Percentiles rank a stretch among this genome's conserved stretches.
Conservation (phyloP, 805 yeast genomes). For the Metschnikowia orientalis region DNA sequence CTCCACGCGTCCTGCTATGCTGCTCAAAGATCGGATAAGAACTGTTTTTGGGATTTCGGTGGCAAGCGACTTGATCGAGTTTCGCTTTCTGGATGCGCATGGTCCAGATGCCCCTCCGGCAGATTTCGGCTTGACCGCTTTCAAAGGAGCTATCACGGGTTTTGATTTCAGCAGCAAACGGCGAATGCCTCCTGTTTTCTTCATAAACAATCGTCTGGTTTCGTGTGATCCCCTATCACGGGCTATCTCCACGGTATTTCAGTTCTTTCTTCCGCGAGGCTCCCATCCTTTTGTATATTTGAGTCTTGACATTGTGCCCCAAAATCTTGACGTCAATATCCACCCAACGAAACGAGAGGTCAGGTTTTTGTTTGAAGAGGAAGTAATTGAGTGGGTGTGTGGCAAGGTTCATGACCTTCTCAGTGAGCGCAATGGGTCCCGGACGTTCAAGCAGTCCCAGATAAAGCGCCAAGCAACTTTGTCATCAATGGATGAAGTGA, state of each 20-base stretch:
- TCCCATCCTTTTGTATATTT: conserved; percentile 71
- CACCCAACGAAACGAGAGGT: conserved; percentile 97
- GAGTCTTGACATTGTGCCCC: conserved; percentile 61
- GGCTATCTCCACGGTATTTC: conserved; percentile 59
- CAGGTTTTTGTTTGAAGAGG: conserved; percentile 78
- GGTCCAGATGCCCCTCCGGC: conserved; percentile 7
- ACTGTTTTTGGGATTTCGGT: conserved; percentile 65
- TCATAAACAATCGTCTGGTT: conserved; percentile 82
- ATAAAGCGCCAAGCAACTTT: conserved; percentile 19
- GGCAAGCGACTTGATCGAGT: conserved; percentile 57
- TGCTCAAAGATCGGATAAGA: conserved; percentile 65
- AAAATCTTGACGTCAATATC: conserved; percentile 82
- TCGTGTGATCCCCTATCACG: conserved; percentile 74
- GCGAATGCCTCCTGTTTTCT: conserved; percentile 63
- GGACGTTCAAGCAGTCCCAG: conserved; percentile 63
- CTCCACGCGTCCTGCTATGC: conserved; percentile 48
- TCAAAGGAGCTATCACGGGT: conserved; percentile 62
- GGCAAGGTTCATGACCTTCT: conserved; percentile 46
- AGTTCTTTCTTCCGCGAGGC: conserved; percentile 73
- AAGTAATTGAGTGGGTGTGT: conserved; percentile 64
- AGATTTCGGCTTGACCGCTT: conserved; percentile 45
- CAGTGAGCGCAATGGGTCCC: conserved; percentile 55
- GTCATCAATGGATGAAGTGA: conserved; percentile 8
- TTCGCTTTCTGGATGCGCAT: conserved; percentile 27
- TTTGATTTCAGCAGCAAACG: conserved; percentile 70